A percentile compares a stretch with the other conserved stretches of the same genome.
Conservation (phyloP, 225 moss, liverwort and hornwort species). For the Antitrichia curtipendula region DNA sequence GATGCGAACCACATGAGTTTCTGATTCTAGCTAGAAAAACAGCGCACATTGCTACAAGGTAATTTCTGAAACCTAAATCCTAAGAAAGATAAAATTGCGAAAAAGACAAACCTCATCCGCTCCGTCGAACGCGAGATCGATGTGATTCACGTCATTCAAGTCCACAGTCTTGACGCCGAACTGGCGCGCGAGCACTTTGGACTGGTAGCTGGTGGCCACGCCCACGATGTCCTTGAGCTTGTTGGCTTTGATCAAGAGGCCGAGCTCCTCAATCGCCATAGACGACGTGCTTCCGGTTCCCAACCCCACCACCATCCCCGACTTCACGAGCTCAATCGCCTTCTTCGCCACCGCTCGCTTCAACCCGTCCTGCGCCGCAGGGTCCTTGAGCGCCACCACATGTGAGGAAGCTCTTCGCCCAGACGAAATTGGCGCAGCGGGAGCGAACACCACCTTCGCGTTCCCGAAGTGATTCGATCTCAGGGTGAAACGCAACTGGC, state of each 20-base stretch:
- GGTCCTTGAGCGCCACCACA: slow-evolving; percentile 32
- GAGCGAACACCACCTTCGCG: slow-evolving; percentile 1
- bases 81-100: neutral
- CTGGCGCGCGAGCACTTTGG: slow-evolving; percentile 85
- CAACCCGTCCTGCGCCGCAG: slow-evolving; percentile 47
- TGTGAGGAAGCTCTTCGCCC: neutral
- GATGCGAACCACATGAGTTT: neutral
- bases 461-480: slow-evolving; percentile 2
- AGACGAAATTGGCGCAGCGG: neutral
- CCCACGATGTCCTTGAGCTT: slow-evolving; percentile 82
- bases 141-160: slow-evolving; percentile 82
- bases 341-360: slow-evolving; percentile 92
- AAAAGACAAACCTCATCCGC: slow-evolving; percentile 63
- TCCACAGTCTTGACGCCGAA: slow-evolving; percentile 90
- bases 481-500: neutral
- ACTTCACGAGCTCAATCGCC: slow-evolving; percentile 82
- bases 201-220: slow-evolving; percentile 91
- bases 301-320: slow-evolving; percentile 81
- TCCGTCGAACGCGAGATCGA: slow-evolving; percentile 92
- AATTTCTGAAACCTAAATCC: neutral
- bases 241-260: slow-evolving; percentile 55
- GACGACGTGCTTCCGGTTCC: slow-evolving; percentile 90
- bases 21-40: neutral
- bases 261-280: slow-evolving; percentile 93
- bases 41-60: neutral